Evolutionary conservation across 2,329 filamentous ascomycete species (phyloP), one percentile per base, ranked within the genome.

Genomic region (Colletotrichum spaethianum): DNA sequence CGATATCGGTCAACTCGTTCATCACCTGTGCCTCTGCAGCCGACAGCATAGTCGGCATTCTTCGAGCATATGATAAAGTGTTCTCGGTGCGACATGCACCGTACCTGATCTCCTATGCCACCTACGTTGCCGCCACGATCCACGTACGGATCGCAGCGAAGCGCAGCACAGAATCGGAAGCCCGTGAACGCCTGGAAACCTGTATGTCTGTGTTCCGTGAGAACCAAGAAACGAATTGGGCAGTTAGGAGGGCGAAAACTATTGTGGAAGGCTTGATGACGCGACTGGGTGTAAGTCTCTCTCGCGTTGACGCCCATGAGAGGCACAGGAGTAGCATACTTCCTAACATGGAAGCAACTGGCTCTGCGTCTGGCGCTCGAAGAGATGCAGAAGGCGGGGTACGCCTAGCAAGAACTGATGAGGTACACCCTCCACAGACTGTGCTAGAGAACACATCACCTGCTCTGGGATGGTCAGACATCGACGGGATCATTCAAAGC

Each of bases 31-130:
- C 84, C 0, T 79, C 80, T 1, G 86, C 87, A 0, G 87, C 87
- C 0, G 79, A 80, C 12, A 80, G 80, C 18, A 88, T 88, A 4
- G 81, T 83, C 18, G 77, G 79, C 3, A 76, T 89, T 0, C 74
- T 88, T 0, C 80, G 82, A 26, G 78, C 80, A 6, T 88, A 88
- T 55, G 80, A 86, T 31, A 77, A 78, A 38, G 79, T 82, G 0
- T 89, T 86, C 50, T 85, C 83, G 1, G 80, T 88, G 1, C 78
- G 80, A 14, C 78, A 82, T 14, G 85, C 87, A 0, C 88, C 88
- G 0, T 89, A 89, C 66, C 78, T 89, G 1, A 83, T 89, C 23
- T 87, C 86, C 0, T 90, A 90, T 75, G 86, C 88, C 0, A 88
- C 86, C 0, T 90, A 89, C 69, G 86, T 89, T 0, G 83, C 83